Conservation (phyloP, 495 filamentous ascomycete genomes). For the Ramalina intermedia region DNA sequence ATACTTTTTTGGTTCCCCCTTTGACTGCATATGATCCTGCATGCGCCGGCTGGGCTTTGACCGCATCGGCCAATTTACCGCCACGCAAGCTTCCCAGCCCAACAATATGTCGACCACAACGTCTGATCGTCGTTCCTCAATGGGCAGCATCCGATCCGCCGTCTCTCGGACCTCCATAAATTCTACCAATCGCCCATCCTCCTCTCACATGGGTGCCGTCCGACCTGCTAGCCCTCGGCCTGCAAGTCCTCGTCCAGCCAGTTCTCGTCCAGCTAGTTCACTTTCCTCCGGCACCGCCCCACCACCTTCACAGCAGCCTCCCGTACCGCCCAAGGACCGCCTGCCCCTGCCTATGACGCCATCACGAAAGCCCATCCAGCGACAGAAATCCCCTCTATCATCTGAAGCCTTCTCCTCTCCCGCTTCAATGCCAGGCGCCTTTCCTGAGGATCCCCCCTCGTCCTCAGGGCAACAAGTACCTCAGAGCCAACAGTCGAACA, state of each 20-base stretch:
- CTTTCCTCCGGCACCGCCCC: background rate
- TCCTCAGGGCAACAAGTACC: background rate
- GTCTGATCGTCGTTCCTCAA: constrained; percentile 2
- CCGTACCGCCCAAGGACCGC: background rate
- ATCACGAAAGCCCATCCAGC: constrained; percentile 6
- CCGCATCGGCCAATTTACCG: too few relatives aligned
- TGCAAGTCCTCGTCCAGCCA: too few relatives aligned
- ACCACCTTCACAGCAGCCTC: background rate
- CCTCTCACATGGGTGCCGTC: background rate
- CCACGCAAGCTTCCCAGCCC: too few relatives aligned
- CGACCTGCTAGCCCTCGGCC: background rate
- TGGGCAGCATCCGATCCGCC: constrained; percentile 1
- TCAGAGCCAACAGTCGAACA: background rate
- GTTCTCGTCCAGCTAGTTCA: background rate
- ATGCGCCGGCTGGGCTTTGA: too few relatives aligned
- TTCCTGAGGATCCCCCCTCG: constrained; percentile 8
- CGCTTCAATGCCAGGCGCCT: constrained; percentile 13
- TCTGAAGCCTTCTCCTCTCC: constrained; percentile 10
- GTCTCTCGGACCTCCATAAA: constrained; percentile 2
- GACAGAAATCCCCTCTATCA: constrained; percentile 12
- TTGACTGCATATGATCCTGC: too few relatives aligned
- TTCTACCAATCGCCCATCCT: background rate
- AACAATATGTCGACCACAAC: background rate
- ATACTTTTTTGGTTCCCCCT: too few relatives aligned
- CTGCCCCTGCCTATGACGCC: constrained; percentile 3